A percentile compares a stretch with the other conserved stretches of the same genome.
Evolutionary conservation across 2,329 filamentous ascomycete genomes (phyloP).

Genomic region (Ophiocordyceps unilateralis): DNA sequence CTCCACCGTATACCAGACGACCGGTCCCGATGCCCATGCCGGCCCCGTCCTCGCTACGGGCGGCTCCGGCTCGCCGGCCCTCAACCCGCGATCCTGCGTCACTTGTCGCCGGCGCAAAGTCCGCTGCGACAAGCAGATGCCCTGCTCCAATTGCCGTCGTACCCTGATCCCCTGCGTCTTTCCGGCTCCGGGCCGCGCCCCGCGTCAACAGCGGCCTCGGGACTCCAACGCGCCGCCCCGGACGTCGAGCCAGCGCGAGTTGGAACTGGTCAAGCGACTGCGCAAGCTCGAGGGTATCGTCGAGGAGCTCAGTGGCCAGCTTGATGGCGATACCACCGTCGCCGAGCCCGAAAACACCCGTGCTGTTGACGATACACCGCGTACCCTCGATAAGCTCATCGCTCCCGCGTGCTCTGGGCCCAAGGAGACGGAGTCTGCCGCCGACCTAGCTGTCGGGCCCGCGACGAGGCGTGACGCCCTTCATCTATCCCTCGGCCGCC

Average conservation of each 20-base stretch:
- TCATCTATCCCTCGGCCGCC: constrained; percentile 40
- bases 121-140: constrained; percentile 62
- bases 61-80: constrained; percentile 13
- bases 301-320: constrained; percentile 47
- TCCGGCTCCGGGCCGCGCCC: constrained; percentile 56
- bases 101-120: constrained; percentile 44
- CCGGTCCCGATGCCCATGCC: constrained; percentile 20
- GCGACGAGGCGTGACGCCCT: constrained; percentile 10
- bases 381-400: no score
- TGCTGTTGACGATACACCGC: no score
- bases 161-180: constrained; percentile 57
- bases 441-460: no score
- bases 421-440: no score
- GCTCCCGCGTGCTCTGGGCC: no score
- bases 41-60: constrained; percentile 16
- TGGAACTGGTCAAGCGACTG: constrained; percentile 55
- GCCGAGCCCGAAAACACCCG: constrained; percentile 12
- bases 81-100: constrained; percentile 32
- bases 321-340: constrained; percentile 27
- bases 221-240: constrained; percentile 45
- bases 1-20: constrained; percentile 21
- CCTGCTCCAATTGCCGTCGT: constrained; percentile 58
- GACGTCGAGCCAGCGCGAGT: constrained; percentile 42
- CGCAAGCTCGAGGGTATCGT: constrained; percentile 62
- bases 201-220: constrained; percentile 47